A percentile compares a stretch with the other conserved stretches of the same genome.
These are phyloP conservation scores for Rhizophlyctis rosea DNA, from an alignment of 192 early-diverging fungal genomes.

Conservation along the genomic window DNA sequence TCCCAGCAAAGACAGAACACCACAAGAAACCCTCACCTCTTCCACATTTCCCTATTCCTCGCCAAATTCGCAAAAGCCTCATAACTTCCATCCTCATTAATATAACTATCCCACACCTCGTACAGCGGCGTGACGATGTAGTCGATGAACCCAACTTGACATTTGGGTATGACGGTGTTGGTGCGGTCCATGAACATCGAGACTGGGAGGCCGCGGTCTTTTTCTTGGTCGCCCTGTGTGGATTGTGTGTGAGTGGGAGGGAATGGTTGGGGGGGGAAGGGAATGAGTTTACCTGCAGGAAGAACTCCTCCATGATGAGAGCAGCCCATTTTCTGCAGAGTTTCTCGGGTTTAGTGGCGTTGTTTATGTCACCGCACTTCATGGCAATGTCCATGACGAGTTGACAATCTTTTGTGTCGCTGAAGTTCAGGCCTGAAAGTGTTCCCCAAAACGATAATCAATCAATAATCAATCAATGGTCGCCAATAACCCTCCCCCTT, in stretches of 20 bases:
- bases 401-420: slow-evolving; percentile 30
- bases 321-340: slow-evolving; percentile 43
- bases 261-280: too few relatives aligned
- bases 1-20: neutral
- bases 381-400: slow-evolving; percentile 44
- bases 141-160: slow-evolving; percentile 58
- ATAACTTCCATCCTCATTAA: slow-evolving; percentile 38
- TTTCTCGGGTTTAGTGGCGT: slow-evolving; percentile 39
- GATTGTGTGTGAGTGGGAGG: too few relatives aligned
- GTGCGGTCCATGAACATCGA: slow-evolving; percentile 52
- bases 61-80: slow-evolving; percentile 17
- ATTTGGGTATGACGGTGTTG: slow-evolving; percentile 52
- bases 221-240: slow-evolving; percentile 51
- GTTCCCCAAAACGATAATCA: neutral
- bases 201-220: slow-evolving; percentile 35
- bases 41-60: slow-evolving; percentile 31
- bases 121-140: too few relatives aligned
- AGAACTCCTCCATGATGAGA: slow-evolving; percentile 51
- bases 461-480: neutral
- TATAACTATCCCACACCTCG: slow-evolving; percentile 38
- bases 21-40: slow-evolving; percentile 4
- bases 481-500: slow-evolving; percentile 16
- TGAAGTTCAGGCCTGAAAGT: slow-evolving; percentile 10
- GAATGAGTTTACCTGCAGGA: too few relatives aligned
- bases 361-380: slow-evolving; percentile 56